A percentile compares a stretch with the other conserved stretches of the same genome.
Conservation (phyloP, 108 stramenopile species). For the Fragilaria crotonensis region DNA sequence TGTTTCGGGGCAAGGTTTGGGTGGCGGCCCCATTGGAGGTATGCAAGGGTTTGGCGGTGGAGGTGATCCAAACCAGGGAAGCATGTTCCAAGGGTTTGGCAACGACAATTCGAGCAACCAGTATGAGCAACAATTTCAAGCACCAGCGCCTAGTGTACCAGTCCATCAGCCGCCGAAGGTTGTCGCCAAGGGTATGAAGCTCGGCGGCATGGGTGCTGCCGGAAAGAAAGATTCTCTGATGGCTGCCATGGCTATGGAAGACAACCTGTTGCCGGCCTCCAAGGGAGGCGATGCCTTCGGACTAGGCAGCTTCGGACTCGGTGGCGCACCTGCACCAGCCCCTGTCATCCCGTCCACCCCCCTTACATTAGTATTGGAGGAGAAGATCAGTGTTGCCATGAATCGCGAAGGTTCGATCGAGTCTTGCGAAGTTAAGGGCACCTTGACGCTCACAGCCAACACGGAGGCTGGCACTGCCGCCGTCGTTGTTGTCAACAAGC, state of each 20-base stretch:
- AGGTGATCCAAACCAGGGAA: conserved; percentile 23
- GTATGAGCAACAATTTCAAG: conserved; percentile 30
- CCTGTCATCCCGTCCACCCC: conserved; percentile 78
- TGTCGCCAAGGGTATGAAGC: conserved; percentile 94
- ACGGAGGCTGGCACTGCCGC: conserved; percentile 86
- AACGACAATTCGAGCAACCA: conserved; percentile 28
- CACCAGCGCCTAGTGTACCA: conserved; percentile 26
- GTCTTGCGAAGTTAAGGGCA: conserved; percentile 92
- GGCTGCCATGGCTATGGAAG: conserved; percentile 95
- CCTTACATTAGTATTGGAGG: conserved; percentile 81
- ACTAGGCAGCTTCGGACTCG: conserved; percentile 32
- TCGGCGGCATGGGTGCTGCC: conserved; percentile 52
- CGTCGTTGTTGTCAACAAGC: conserved; percentile 80
- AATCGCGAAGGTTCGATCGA: conserved; percentile 92
- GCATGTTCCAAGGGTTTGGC: conserved; percentile 18
- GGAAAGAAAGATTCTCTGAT: conserved; percentile 85
- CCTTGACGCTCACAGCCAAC: conserved; percentile 93
- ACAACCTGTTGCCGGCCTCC: conserved; percentile 70
- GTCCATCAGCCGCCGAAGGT: conserved; percentile 46
- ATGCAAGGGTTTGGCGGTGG: conserved; percentile 62
- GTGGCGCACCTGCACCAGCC: conserved; percentile 40
- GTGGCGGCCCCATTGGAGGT: conserved; percentile 59
- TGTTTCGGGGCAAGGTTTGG: conserved; percentile 39
- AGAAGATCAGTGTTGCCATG: conserved; percentile 84
- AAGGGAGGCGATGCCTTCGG: conserved; percentile 30